Base-by-base conservation (phyloP, 768 basidiomycete species). In the Collybia mongolica region DNA sequence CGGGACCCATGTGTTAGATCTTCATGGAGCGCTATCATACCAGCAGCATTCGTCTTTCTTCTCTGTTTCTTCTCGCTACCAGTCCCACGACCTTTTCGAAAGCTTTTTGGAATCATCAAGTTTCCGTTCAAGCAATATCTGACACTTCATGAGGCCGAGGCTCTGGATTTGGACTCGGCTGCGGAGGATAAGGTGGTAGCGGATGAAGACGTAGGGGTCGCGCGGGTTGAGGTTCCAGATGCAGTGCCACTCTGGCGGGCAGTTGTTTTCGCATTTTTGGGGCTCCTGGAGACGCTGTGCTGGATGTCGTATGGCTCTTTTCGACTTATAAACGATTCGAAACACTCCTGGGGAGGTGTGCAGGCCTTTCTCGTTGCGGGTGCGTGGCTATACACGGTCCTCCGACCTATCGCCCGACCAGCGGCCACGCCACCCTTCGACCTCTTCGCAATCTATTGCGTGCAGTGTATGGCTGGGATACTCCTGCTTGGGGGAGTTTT, bases 231-330 rank as follows among this genome's bases (percentile, higher is more conserved):
- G 44, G 59, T 60, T 8, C 39, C 58, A 6, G 53, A 56, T 9
- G 57, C 54, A 6, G 68, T 72, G 11, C 78, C 81, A 0, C 68
- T 86, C 6, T 87, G 86, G 83, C 79, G 81, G 36, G 80, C 82
- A 1, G 53, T 83, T 39, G 56, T 80, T n/a, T 76, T 89, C 39
- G 71, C 76, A 0, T 72, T 76, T 51, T 55, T 84, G 2, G 81
- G 85, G 0, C 75, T 88, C 29, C 32, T 75, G 4, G 77, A 86
- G 57, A 69, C 79, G 0, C 66, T 90, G 5, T 59, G 66, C 7
- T 88, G 88, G 85, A 63, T 86, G 2, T 74, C 72, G n/a, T 59
- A 72, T 3, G 83, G 79, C n/a, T 78, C 80, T 5, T 90, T 80
- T 61, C 58, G 59, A 14, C 55, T 83, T 14, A 71, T 77, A n/a